Evolutionary conservation across 225 moss, liverwort and hornwort genomes (phyloP).

Genomic region (Thuidium tamariscinum): DNA sequence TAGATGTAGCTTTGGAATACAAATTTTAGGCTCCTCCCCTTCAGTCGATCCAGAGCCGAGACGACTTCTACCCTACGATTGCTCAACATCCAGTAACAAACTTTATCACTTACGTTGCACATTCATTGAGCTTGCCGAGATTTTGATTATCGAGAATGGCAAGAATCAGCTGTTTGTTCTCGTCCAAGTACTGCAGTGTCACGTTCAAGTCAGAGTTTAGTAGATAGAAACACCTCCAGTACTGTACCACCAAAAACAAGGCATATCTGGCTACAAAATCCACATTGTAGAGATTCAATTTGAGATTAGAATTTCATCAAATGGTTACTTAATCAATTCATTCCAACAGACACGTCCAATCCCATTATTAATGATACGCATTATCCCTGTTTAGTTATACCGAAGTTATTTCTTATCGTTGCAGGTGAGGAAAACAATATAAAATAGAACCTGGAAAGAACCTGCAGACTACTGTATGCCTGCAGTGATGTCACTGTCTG

Average conservation of each 20-base stretch:
- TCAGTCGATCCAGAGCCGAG: not conserved
- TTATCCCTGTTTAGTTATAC: not conserved
- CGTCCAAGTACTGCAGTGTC: constrained; percentile 38
- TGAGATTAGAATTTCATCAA: not conserved
- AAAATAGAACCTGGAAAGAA: not conserved
- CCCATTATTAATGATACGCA: not conserved
- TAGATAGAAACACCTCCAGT: not conserved
- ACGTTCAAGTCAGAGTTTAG: not conserved
- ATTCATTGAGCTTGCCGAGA: constrained; percentile 50
- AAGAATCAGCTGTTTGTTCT: constrained; percentile 57
- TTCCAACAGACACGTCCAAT: not conserved
- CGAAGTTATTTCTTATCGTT: not conserved
- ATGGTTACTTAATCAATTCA: not conserved
- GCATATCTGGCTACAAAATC: not conserved
- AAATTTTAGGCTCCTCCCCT: not conserved
- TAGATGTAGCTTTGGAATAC: not conserved
- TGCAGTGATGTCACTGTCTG: not conserved
- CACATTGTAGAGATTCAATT: not conserved
- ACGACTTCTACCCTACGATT: not conserved
- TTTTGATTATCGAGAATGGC: constrained; percentile 54
- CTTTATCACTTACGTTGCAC: constrained; percentile 36
- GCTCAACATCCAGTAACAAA: not conserved
- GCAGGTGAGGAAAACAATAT: not conserved
- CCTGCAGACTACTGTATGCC: not conserved
- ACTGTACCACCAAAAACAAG: not conserved